These are phyloP conservation scores for Pochonia chlamydosporia DNA, from an alignment of 2,329 filamentous ascomycete species.

Conservation along the genomic window DNA sequence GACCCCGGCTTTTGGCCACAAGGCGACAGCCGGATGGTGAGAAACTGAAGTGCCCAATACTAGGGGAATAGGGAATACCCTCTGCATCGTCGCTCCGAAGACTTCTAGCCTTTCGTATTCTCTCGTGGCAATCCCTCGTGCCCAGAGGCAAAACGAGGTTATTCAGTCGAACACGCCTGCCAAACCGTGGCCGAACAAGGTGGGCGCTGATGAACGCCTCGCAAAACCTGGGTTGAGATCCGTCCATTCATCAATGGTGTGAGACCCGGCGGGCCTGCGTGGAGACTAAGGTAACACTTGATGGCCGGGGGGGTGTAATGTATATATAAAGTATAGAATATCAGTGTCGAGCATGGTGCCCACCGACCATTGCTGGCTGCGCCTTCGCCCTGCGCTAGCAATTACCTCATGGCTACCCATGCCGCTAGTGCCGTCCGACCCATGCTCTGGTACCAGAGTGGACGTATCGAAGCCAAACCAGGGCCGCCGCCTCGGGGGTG, in stretches of 20 bases:
- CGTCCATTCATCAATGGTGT: conserved; percentile 32
- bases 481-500: conserved; percentile 29
- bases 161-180: not conserved
- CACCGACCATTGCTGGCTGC: conserved; percentile 2
- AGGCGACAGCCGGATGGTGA: not conserved
- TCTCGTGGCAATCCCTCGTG: no score
- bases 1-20: not conserved
- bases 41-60: not conserved
- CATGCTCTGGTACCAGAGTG: conserved; percentile 27
- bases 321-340: conserved; percentile 25
- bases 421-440: conserved; percentile 29
- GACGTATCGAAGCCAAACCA: conserved; percentile 27
- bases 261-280: conserved; percentile 31
- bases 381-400: conserved; percentile 14
- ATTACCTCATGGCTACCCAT: conserved; percentile 19
- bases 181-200: conserved; percentile 2
- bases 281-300: conserved; percentile 28
- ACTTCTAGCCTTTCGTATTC: no score
- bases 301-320: conserved; percentile 23
- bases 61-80: not conserved
- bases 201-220: conserved; percentile 23
- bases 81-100: no score
- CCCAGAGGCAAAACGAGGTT: not conserved
- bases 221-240: conserved; percentile 30
- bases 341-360: conserved; percentile 6